These are phyloP conservation scores for Globisporangium viniferum DNA, from an alignment of 352 stramenopile genomes.

Conservation along the genomic window DNA sequence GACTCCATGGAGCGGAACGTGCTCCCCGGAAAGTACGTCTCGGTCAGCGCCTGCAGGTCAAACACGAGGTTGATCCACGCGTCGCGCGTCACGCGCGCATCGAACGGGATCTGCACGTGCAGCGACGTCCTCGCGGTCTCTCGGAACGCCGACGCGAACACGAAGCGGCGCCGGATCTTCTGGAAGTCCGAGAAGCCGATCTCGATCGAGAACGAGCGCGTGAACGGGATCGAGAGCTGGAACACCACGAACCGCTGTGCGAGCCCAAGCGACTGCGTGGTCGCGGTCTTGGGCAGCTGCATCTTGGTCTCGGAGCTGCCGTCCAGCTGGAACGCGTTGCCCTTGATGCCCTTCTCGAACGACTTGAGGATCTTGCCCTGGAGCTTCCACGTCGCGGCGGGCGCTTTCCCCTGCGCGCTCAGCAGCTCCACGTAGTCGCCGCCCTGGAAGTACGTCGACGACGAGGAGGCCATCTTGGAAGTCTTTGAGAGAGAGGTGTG, in stretches of 20 bases:
- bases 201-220: slow-evolving; percentile 68
- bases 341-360: slow-evolving; percentile 80
- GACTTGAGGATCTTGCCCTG: slow-evolving; percentile 74
- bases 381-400: slow-evolving; percentile 63
- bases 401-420: slow-evolving; percentile 71
- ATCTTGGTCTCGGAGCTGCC: slow-evolving; percentile 77
- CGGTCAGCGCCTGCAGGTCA: slow-evolving; percentile 62
- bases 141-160: slow-evolving; percentile 78
- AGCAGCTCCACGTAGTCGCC: slow-evolving; percentile 81
- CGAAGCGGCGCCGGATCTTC: slow-evolving; percentile 65
- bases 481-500: not conserved
- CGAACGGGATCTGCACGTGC: slow-evolving; percentile 70
- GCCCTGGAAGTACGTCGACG: slow-evolving; percentile 65
- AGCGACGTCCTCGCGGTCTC: slow-evolving; percentile 51
- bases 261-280: slow-evolving; percentile 41
- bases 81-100: slow-evolving; percentile 43
- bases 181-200: slow-evolving; percentile 78
- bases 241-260: slow-evolving; percentile 76
- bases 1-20: slow-evolving; percentile 77
- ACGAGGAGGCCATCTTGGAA: not conserved
- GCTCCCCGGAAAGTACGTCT: slow-evolving; percentile 46
- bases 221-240: slow-evolving; percentile 60
- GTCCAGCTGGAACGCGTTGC: slow-evolving; percentile 76
- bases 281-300: slow-evolving; percentile 66
- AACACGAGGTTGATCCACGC: slow-evolving; percentile 79